phyloP scores from a whole-genome alignment of 495 filamentous ascomycete genomes.

The Hamigera avellanea region DNA sequence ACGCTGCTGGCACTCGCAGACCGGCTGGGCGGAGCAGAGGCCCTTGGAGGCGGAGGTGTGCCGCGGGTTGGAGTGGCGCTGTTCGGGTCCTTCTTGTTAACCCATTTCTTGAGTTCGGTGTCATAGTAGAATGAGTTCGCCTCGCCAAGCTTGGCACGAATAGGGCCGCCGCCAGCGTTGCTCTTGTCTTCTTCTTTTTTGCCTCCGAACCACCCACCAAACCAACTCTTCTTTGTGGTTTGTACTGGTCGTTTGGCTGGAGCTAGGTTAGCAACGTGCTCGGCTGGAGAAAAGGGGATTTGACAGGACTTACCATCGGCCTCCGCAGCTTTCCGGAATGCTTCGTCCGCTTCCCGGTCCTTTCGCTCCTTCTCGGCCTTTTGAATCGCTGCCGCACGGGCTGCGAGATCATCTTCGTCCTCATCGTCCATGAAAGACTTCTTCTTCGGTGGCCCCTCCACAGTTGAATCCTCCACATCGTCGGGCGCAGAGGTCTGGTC shows the following conservation, averaged over 20 bases:
- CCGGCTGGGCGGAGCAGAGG: constrained; percentile 30
- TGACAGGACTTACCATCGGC: constrained; percentile 54
- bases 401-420: constrained; percentile 43
- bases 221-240: constrained; percentile 66
- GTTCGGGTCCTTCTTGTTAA: constrained; percentile 78
- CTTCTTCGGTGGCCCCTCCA: constrained; percentile 52
- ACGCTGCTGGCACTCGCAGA: constrained; percentile 25
- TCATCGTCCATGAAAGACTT: constrained; percentile 74
- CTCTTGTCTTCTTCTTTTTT: constrained; percentile 52
- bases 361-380: constrained; percentile 40
- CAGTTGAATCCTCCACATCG: constrained; percentile 19
- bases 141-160: constrained; percentile 91
- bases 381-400: constrained; percentile 41
- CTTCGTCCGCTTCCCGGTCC: constrained; percentile 52
- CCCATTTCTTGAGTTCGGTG: constrained; percentile 88
- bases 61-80: constrained; percentile 35
- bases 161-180: constrained; percentile 50
- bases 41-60: constrained; percentile 41
- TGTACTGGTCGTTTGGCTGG: constrained; percentile 30
- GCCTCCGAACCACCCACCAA: constrained; percentile 68
- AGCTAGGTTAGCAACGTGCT: constrained; percentile 11
- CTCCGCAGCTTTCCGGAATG: constrained; percentile 73
- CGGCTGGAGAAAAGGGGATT: not conserved
- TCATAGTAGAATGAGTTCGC: constrained; percentile 90
- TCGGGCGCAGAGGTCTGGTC: constrained; percentile 18